These are phyloP conservation scores for Cucumis variabilis DNA, from an alignment of 331 rosid species.

Conservation along the genomic window DNA sequence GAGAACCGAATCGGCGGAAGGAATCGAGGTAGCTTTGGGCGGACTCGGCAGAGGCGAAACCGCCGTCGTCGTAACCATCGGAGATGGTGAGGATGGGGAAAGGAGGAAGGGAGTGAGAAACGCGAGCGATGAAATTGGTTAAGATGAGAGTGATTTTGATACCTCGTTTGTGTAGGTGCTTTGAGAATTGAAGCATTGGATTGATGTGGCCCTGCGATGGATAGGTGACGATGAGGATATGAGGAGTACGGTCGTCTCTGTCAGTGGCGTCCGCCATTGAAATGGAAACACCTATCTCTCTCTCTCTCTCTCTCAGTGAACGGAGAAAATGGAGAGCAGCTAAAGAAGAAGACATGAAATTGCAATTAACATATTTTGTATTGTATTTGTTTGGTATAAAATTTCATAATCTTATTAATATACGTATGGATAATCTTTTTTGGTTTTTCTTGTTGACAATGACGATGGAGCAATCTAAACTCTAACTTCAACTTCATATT, in stretches of 20 bases:
- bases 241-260: constrained; percentile 21
- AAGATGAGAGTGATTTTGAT: constrained; percentile 40
- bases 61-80: constrained; percentile 55
- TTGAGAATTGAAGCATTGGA: constrained; percentile 58
- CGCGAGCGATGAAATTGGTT: constrained; percentile 35
- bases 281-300: background rate
- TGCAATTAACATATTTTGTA: background rate
- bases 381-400: too few relatives aligned
- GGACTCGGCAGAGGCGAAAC: constrained; percentile 36
- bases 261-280: background rate
- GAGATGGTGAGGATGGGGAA: constrained; percentile 50
- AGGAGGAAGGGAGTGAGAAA: constrained; percentile 18
- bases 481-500: too few relatives aligned
- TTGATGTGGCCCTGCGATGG: constrained; percentile 59
- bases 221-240: constrained; percentile 43
- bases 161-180: constrained; percentile 44
- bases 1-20: constrained; percentile 38
- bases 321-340: background rate
- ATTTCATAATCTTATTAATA: too few relatives aligned
- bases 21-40: constrained; percentile 34
- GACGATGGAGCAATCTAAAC: too few relatives aligned
- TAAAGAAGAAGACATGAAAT: too few relatives aligned
- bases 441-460: too few relatives aligned
- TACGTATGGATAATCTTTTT: too few relatives aligned
- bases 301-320: too few relatives aligned